Conservation (phyloP, 1,139 yeast species). For the Saccharomyces hybrid region DNA sequence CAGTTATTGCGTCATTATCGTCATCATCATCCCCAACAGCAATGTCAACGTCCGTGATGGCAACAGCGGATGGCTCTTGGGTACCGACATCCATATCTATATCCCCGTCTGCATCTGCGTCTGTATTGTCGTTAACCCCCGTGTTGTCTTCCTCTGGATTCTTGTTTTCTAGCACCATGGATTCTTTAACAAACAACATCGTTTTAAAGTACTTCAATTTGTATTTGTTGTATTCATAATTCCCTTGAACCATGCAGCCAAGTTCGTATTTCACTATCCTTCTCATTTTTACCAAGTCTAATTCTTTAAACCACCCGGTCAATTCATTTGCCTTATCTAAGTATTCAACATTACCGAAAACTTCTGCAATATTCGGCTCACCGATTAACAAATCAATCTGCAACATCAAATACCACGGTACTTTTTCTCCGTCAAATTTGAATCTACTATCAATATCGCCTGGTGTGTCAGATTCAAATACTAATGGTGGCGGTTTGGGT, state of each 20-base stretch:
- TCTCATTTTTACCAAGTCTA: constrained; percentile 57
- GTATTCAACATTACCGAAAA: constrained; percentile 39
- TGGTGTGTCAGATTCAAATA: constrained; percentile 28
- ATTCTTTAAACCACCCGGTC: constrained; percentile 70
- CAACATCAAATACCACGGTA: constrained; percentile 64
- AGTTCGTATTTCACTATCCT: constrained; percentile 67
- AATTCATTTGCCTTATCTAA: constrained; percentile 41
- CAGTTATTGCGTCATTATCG: constrained; percentile 31
- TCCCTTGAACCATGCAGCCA: constrained; percentile 43
- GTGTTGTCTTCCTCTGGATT: constrained; percentile 29
- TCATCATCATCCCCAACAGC: constrained; percentile 29
- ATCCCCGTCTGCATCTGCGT: constrained; percentile 24
- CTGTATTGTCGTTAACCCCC: constrained; percentile 11
- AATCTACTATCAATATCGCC: constrained; percentile 38
- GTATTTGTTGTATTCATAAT: constrained; percentile 38
- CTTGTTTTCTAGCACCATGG: constrained; percentile 23
- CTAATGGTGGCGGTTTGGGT: constrained; percentile 31
- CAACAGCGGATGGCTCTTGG: neutral
- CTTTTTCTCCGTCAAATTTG: constrained; percentile 61
- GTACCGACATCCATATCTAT: constrained; percentile 15
- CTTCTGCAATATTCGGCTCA: constrained; percentile 44
- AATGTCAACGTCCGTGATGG: constrained; percentile 13
- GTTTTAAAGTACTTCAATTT: constrained; percentile 34
- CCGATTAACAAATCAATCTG: constrained; percentile 81
- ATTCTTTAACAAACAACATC: constrained; percentile 29